A percentile compares a stretch with the other conserved stretches of the same genome.
phyloP scores from a whole-genome alignment of 495 filamentous ascomycete genomes.

The Xylaria curta region DNA sequence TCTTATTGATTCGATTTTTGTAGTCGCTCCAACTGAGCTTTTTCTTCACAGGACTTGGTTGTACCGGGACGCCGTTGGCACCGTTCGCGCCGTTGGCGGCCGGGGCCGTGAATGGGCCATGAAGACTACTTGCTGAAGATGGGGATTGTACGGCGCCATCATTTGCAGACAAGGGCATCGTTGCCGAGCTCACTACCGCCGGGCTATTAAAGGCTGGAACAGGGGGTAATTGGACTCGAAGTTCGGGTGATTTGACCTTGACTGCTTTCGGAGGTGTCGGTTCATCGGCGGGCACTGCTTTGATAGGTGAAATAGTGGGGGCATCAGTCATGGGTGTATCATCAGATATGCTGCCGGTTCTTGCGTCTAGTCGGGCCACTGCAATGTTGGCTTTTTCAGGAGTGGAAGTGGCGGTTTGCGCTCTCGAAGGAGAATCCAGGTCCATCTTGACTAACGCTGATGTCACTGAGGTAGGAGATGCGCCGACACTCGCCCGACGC shows the following conservation, averaged over 20 bases:
- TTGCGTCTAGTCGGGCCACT: conserved; percentile 17
- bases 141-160: conserved; percentile 60
- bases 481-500: conserved; percentile 29
- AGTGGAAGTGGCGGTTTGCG: conserved; percentile 27
- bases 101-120: conserved; percentile 51
- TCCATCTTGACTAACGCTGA: conserved; percentile 42
- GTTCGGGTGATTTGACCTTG: conserved; percentile 50
- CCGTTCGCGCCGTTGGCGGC: conserved; percentile 52
- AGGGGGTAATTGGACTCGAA: conserved; percentile 59
- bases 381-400: conserved; percentile 32
- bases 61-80: conserved; percentile 52
- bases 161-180: conserved; percentile 53
- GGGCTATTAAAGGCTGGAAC: conserved; percentile 48
- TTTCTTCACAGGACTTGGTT: conserved; percentile 70
- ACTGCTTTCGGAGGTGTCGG: conserved; percentile 24
- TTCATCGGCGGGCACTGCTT: conserved; percentile 3
- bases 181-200: conserved; percentile 39
- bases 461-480: conserved; percentile 31
- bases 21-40: conserved; percentile 79
- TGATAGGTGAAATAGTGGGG: conserved; percentile 30
- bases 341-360: neutral
- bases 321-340: conserved; percentile 39
- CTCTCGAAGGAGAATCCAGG: conserved; percentile 39
- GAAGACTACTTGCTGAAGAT: conserved; percentile 44
- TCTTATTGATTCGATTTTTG: conserved; percentile 58